Evolutionary conservation across 352 stramenopile species (phyloP), one percentile per base, ranked within the genome.

Genomic region (Phytophthora kernoviae): DNA sequence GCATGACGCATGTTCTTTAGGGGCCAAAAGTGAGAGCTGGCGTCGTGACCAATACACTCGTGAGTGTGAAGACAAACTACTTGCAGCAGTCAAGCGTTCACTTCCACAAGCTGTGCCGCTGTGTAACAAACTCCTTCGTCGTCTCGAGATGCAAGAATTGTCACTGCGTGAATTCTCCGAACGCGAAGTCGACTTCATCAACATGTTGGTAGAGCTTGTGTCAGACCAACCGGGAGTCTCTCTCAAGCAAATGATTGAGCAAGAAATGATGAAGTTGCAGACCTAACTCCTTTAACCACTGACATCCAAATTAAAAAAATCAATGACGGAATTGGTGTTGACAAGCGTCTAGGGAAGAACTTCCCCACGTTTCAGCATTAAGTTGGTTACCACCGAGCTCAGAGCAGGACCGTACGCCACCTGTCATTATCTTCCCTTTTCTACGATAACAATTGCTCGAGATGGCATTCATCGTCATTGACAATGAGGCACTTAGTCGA

Each of bases 141-240:
- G 80, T 20, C 69, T 93, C 2, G 79, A 91, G 57, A 65, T 87
- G 48, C 84, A 94, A 58, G 85, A 93, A 55, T 49, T 92, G 22
- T 80, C 82, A 30, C 53, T 94, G 26, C 68, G 79, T 5, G 84
- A 94, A 50, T 87, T 82, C 54, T 84, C 78, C 10, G 82, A 88
- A 47, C 79, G 82, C 2, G 81, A 95, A 58, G 73, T 89, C 5
- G 86, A 95, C 58, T 89, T 91, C 15, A 93, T 93, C 66, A 82
- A 91, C 39, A 54, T 95, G 39, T 65, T 95, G 0, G 79, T 92
- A 1, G 82, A 91, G 26, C 69, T 94, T 0, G 84, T 85, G 22
- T 91, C 80, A 5, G 83, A 94, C 51, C 80, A 91, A 54, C 81
- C 83, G 2, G 73, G 75, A 0, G 41, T 77, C 20, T 78, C 75